phyloP scores from a whole-genome alignment of 176 grass and related monocot species.

The Rhynchospora breviuscula region DNA sequence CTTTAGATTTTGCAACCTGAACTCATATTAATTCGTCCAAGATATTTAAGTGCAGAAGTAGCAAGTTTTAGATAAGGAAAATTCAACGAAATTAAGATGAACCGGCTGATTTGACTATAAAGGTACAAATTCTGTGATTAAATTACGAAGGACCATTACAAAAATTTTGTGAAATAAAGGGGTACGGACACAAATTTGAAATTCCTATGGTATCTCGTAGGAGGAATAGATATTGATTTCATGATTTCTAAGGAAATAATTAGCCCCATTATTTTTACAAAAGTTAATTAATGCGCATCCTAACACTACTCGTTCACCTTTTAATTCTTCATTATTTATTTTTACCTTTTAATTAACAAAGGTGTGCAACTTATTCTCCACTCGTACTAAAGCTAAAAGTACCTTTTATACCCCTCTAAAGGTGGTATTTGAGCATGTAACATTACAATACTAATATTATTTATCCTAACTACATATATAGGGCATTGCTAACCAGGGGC shows the following conservation, averaged over 20 bases:
- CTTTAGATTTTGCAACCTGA: too few species aligned
- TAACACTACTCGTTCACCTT: not conserved
- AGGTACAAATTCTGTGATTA: not conserved
- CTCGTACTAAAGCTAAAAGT: not conserved
- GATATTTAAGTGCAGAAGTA: too few species aligned
- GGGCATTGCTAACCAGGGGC: not conserved
- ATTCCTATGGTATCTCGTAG: not conserved
- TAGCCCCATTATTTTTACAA: not conserved
- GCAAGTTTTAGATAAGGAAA: too few species aligned
- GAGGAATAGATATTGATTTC: not conserved
- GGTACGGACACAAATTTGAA: not conserved
- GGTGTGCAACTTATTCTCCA: conserved; percentile 2
- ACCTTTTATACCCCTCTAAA: conserved; percentile 3
- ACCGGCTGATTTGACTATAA: not conserved
- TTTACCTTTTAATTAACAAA: not conserved
- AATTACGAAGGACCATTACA: not conserved
- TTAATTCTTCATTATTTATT: not conserved
- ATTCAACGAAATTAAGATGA: too few species aligned
- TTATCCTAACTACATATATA: not conserved
- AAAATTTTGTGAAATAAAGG: not conserved
- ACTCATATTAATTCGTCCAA: too few species aligned
- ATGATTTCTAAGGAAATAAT: not conserved
- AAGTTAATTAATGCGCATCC: conserved; percentile 2
- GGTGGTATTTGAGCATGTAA: not conserved
- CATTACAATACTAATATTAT: not conserved